These are phyloP conservation scores for Chrysoporthe puriensis DNA, from an alignment of 2,329 filamentous ascomycete genomes.

Conservation along the genomic window DNA sequence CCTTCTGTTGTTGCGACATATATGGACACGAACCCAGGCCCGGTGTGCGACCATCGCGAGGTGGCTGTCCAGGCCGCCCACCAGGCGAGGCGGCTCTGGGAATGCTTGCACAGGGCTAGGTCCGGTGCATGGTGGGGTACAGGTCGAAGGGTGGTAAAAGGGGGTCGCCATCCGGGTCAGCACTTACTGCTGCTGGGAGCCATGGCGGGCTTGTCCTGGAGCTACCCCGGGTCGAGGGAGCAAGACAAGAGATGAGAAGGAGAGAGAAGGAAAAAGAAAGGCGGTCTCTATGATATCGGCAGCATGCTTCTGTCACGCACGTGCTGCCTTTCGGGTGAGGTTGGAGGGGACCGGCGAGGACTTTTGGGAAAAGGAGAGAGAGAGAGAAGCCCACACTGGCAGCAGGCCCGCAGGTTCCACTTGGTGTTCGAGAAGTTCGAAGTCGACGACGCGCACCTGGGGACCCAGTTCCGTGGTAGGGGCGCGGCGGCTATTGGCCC, in stretches of 20 bases:
- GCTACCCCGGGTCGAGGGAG: constrained; percentile 7
- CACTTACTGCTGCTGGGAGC: constrained; percentile 29
- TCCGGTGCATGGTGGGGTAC: constrained; percentile 8
- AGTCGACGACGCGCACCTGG: not conserved
- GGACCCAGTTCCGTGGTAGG: not conserved
- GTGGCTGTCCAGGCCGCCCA: not conserved
- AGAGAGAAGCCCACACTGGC: not conserved
- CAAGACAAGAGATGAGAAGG: not conserved
- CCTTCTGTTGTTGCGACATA: not conserved
- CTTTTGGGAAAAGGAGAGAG: not conserved
- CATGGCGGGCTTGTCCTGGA: constrained; percentile 19
- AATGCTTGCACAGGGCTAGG: constrained; percentile 2
- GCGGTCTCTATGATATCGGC: constrained; percentile 9
- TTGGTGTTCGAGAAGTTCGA: not conserved
- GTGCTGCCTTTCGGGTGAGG: not conserved
- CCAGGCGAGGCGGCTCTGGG: not conserved
- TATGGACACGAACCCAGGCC: constrained; percentile 15
- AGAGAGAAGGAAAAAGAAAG: not conserved
- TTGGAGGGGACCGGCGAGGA: not conserved
- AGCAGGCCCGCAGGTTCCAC: not conserved
- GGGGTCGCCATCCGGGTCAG: constrained; percentile 8
- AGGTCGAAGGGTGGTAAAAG: not conserved
- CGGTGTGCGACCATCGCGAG: not conserved
- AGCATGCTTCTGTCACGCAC: constrained; percentile 18
- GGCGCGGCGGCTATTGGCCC: not conserved